Conservation (phyloP, 257 asterid genomes). For the Mitragyna speciosa region DNA sequence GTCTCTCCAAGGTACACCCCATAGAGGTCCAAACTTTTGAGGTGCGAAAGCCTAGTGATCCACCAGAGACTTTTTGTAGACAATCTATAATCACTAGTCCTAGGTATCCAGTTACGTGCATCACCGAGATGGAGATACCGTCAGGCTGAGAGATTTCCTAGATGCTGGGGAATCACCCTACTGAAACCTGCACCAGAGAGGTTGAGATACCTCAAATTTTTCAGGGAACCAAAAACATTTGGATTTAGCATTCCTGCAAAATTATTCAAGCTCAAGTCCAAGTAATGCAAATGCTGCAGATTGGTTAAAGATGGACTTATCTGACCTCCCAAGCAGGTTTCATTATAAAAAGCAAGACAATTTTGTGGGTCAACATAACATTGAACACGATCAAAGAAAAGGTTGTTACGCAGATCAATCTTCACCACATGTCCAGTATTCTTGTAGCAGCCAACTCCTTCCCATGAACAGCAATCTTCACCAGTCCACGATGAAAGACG, state of each 20-base stretch:
- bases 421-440: slow-evolving; percentile 18
- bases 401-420: slow-evolving; percentile 16
- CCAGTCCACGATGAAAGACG: slow-evolving; percentile 22
- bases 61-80: no score
- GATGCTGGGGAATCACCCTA: no score
- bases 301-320: slow-evolving; percentile 19
- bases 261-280: slow-evolving; percentile 30
- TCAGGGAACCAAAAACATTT: slow-evolving; percentile 14
- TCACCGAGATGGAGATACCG: no score
- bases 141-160: no score
- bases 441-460: slow-evolving; percentile 14
- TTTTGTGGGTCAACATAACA: no score
- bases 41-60: no score
- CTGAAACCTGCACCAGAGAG: no score
- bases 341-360: no score
- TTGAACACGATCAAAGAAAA: no score
- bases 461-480: slow-evolving; percentile 22
- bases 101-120: no score
- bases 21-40: neutral
- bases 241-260: slow-evolving; percentile 20
- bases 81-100: no score
- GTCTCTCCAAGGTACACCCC: neutral
- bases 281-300: slow-evolving; percentile 22
- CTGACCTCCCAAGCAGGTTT: slow-evolving; percentile 22
- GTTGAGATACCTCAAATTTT: neutral